phyloP scores from a whole-genome alignment of 2,329 filamentous ascomycete genomes.

The Hypoxylon sp. region DNA sequence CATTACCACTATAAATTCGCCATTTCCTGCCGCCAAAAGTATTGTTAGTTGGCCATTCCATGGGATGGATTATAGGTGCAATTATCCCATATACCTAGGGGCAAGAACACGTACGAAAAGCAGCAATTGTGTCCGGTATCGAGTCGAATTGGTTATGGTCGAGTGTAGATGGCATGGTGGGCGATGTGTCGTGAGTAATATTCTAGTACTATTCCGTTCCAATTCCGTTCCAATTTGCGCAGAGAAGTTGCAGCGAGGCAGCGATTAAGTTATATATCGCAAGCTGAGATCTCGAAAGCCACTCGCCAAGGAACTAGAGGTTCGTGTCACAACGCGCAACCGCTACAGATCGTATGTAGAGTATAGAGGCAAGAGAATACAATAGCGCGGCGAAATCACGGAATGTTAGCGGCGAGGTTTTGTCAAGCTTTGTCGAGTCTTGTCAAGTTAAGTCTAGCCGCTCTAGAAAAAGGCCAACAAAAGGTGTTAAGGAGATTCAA shows the following conservation, averaged over 20 bases:
- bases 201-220: not conserved
- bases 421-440: not conserved
- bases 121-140: conserved; percentile 75
- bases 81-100: conserved; percentile 5
- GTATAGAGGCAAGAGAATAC: conserved; percentile 11
- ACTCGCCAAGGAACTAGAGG: conserved; percentile 6
- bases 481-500: not conserved
- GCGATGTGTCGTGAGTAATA: conserved; percentile 30
- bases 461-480: not conserved
- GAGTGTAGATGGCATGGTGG: conserved; percentile 65
- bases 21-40: conserved; percentile 68
- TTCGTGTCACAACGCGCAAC: conserved; percentile 15
- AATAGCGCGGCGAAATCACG: conserved; percentile 6
- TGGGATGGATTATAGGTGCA: conserved; percentile 5
- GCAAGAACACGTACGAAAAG: conserved; percentile 69
- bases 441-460: not conserved
- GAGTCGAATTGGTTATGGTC: conserved; percentile 71
- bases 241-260: not conserved
- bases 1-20: conserved; percentile 95
- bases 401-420: conserved; percentile 17
- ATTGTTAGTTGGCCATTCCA: conserved; percentile 22
- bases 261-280: conserved; percentile 4
- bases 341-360: conserved; percentile 10
- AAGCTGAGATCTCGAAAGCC: not conserved
- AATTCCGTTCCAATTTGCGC: not conserved